Conservation (phyloP, 148 eudicot species). For the Tetragonia tetragonoides region DNA sequence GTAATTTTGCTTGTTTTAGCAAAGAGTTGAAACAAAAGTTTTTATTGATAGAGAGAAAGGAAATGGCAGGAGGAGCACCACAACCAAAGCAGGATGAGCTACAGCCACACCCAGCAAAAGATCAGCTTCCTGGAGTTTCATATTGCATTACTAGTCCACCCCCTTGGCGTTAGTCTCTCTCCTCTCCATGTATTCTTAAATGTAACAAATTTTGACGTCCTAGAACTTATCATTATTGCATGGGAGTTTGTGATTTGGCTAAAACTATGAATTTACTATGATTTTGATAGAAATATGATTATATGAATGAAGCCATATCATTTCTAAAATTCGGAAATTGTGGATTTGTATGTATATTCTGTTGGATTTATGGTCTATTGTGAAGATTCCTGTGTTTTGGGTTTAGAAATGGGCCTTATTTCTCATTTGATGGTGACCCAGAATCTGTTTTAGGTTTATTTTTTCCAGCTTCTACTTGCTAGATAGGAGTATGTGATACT, state of each 20-base stretch:
- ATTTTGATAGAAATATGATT: neutral
- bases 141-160: constrained; percentile 92
- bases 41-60: constrained; percentile 14
- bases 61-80: constrained; percentile 54
- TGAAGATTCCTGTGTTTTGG: constrained; percentile 22
- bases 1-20: constrained; percentile 4
- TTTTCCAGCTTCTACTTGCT: neutral
- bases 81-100: constrained; percentile 78
- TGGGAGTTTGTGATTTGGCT: neutral
- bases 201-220: neutral
- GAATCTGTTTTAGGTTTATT: neutral
- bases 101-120: constrained; percentile 74
- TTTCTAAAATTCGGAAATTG: neutral
- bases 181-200: neutral
- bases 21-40: neutral
- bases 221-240: neutral
- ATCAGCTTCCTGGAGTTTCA: constrained; percentile 71
- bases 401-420: constrained; percentile 8
- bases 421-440: constrained; percentile 21
- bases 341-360: neutral
- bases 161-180: constrained; percentile 78
- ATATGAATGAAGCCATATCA: neutral
- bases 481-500: constrained; percentile 1
- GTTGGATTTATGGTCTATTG: constrained; percentile 11
- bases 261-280: neutral